Conservation (phyloP, 768 basidiomycete species). For the Termitomyces sp. region DNA sequence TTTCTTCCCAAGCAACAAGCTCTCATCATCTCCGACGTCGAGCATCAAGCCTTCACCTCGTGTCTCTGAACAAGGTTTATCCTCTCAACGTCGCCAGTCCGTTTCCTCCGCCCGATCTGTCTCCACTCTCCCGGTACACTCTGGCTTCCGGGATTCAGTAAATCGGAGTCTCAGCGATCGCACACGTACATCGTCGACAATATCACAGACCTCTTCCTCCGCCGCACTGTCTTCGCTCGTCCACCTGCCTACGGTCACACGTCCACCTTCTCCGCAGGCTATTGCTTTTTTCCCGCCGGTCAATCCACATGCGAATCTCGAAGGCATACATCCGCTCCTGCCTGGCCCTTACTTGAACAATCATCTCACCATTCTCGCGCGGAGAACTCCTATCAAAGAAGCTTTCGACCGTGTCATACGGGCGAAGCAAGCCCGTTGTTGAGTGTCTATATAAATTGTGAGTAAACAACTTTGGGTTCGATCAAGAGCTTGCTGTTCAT, state of each 20-base stretch:
- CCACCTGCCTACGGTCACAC: conserved; percentile 44
- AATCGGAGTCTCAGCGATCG: conserved; percentile 30
- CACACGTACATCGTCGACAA: conserved; percentile 50
- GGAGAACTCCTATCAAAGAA: conserved; percentile 63
- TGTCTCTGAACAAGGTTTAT: conserved; percentile 19
- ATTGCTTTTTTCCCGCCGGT: conserved; percentile 59
- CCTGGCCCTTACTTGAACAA: conserved; percentile 67
- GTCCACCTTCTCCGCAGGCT: conserved; percentile 41
- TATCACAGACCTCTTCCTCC: conserved; percentile 47
- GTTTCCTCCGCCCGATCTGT: conserved; percentile 56
- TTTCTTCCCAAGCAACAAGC: conserved; percentile 15
- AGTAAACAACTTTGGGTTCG: background rate
- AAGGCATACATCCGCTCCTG: conserved; percentile 63
- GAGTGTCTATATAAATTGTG: background rate
- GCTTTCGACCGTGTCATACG: conserved; percentile 61
- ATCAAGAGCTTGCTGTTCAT: background rate
- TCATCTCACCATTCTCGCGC: conserved; percentile 62
- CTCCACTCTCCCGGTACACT: conserved; percentile 46
- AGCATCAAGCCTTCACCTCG: conserved; percentile 25
- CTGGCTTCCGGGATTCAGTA: conserved; percentile 25
- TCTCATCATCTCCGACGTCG: conserved; percentile 28
- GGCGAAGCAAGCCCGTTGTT: conserved; percentile 38
- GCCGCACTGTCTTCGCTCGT: conserved; percentile 53
- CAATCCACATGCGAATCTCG: conserved; percentile 48
- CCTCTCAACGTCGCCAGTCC: conserved; percentile 32